Conservation (phyloP, 306 rosid species). For the Gastrolobium bilobum region DNA sequence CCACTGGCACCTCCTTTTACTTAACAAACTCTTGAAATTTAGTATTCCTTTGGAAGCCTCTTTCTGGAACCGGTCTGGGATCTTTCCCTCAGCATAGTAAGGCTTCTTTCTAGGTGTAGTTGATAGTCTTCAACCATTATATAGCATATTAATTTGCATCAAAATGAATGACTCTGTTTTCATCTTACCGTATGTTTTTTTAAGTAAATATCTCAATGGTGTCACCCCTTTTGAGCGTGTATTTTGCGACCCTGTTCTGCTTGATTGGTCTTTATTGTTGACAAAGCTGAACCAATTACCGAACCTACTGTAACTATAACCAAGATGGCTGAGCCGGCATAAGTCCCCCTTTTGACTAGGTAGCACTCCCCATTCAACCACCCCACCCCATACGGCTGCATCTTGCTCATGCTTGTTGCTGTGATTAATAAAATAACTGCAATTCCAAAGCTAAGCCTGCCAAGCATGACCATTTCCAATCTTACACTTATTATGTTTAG, state of each 20-base stretch:
- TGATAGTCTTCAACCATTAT: conserved; percentile 23
- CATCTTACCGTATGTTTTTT: neutral
- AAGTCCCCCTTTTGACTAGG: conserved; percentile 68
- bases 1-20: conserved; percentile 24
- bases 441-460: conserved; percentile 83
- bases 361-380: conserved; percentile 95
- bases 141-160: conserved; percentile 6
- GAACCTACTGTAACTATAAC: conserved; percentile 60
- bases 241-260: conserved; percentile 54
- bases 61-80: neutral
- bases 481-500: neutral
- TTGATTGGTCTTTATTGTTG: conserved; percentile 49
- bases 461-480: conserved; percentile 40
- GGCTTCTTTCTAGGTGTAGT: conserved; percentile 26
- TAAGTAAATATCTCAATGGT: conserved; percentile 1
- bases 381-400: conserved; percentile 75
- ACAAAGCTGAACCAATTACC: conserved; percentile 58
- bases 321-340: conserved; percentile 65
- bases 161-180: conserved; percentile 28
- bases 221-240: conserved; percentile 57
- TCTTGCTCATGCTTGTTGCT: conserved; percentile 81
- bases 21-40: conserved; percentile 17
- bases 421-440: conserved; percentile 60
- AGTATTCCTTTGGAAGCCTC: conserved; percentile 46
- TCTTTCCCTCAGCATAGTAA: conserved; percentile 27